These are phyloP conservation scores for Phytophthora tentaculata DNA, from an alignment of 352 stramenopile species.

Conservation along the genomic window DNA sequence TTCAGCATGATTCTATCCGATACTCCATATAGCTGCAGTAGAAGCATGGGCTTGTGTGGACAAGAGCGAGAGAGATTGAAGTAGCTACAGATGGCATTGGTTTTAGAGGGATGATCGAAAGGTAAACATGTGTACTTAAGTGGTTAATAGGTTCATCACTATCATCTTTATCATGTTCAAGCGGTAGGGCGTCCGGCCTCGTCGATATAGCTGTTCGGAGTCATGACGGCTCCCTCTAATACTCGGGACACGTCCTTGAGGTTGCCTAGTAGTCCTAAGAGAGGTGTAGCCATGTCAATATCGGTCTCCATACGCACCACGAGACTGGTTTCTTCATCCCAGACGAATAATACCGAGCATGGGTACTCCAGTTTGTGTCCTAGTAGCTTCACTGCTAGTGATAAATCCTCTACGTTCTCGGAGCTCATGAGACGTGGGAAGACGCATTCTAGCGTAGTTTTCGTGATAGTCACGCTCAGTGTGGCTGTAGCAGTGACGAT, in stretches of 20 bases:
- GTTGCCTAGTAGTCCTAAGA: slow-evolving; percentile 35
- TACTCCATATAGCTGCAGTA: slow-evolving; percentile 11
- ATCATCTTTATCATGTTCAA: too few species aligned
- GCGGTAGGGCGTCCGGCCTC: not conserved
- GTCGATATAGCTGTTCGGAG: slow-evolving; percentile 21
- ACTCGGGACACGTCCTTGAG: slow-evolving; percentile 33
- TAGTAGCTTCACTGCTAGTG: slow-evolving; percentile 37
- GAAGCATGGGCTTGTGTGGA: slow-evolving; percentile 10
- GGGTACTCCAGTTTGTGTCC: slow-evolving; percentile 40
- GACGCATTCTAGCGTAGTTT: slow-evolving; percentile 38
- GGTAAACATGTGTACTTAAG: slow-evolving; percentile 9
- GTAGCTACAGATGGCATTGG: slow-evolving; percentile 4
- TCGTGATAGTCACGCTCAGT: slow-evolving; percentile 41
- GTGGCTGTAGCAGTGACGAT: slow-evolving; percentile 33
- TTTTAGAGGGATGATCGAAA: slow-evolving; percentile 14
- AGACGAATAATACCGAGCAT: slow-evolving; percentile 42
- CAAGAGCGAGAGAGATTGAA: slow-evolving; percentile 11
- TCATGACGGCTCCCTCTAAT: slow-evolving; percentile 27
- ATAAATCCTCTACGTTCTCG: slow-evolving; percentile 38
- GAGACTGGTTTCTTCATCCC: slow-evolving; percentile 44
- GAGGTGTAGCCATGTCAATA: slow-evolving; percentile 35
- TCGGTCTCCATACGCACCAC: slow-evolving; percentile 36
- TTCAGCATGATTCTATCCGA: not conserved
- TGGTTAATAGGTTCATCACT: not conserved
- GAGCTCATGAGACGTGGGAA: slow-evolving; percentile 47